Conservation (phyloP, 2,329 filamentous ascomycete species). For the Fusarium dimerum region DNA sequence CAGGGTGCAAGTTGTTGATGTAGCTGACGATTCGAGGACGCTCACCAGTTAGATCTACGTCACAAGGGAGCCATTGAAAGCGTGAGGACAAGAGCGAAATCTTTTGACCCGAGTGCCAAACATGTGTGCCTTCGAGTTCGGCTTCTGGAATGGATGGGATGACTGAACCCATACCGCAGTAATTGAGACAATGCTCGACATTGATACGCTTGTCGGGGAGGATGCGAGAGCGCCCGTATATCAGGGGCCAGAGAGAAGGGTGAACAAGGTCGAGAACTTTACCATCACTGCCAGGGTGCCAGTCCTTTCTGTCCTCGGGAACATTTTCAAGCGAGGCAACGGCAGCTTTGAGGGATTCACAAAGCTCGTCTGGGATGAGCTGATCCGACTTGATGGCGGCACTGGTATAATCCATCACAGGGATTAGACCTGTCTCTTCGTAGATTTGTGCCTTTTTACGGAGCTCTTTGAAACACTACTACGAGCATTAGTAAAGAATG, state of each 20-base stretch:
- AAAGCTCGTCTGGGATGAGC: slow-evolving; percentile 25
- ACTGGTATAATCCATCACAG: slow-evolving; percentile 35
- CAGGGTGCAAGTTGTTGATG: slow-evolving; percentile 55
- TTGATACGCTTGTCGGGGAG: slow-evolving; percentile 33
- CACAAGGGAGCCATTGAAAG: slow-evolving; percentile 52
- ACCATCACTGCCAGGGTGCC: slow-evolving; percentile 58
- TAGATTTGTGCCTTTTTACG: slow-evolving; percentile 35
- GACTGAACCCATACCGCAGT: slow-evolving; percentile 35
- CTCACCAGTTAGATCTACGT: slow-evolving; percentile 43
- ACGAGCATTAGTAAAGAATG: slow-evolving; percentile 1
- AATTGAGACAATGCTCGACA: slow-evolving; percentile 38
- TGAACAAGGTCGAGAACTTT: slow-evolving; percentile 64
- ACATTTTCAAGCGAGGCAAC: slow-evolving; percentile 52
- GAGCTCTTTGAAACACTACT: slow-evolving; percentile 36
- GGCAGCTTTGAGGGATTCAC: slow-evolving; percentile 42
- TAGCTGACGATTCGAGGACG: slow-evolving; percentile 48
- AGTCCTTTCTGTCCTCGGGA: slow-evolving; percentile 54
- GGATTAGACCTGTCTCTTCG: slow-evolving; percentile 34
- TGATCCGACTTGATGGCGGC: slow-evolving; percentile 39
- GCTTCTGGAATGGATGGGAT: slow-evolving; percentile 17
- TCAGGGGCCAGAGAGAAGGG: slow-evolving; percentile 62
- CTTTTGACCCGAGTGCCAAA: background rate
- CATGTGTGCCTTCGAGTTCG: background rate
- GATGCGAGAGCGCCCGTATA: slow-evolving; percentile 50
- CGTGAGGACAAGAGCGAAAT: slow-evolving; percentile 7